Evolutionary conservation across 164 flowering plant species (phyloP).

Genomic region (Cinnamomum chago): DNA sequence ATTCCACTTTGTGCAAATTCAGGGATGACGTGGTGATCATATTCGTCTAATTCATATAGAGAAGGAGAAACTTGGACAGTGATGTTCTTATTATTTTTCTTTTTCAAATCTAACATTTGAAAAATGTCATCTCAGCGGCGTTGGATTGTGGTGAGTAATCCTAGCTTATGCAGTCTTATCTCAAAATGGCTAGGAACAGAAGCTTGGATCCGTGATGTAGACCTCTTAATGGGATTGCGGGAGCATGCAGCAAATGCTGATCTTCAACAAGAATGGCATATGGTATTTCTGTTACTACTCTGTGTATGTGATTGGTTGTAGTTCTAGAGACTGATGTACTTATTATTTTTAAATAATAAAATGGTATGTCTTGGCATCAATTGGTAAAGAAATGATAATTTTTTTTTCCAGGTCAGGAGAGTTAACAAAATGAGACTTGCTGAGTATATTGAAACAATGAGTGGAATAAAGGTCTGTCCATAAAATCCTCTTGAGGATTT

Average conservation of each 20-base stretch:
- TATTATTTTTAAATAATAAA: no score
- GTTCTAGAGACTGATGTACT: no score
- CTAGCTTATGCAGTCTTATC: constrained; percentile 43
- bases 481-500: neutral
- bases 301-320: neutral
- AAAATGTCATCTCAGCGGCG: constrained; percentile 42
- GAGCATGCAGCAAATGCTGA: constrained; percentile 36
- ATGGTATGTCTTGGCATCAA: neutral
- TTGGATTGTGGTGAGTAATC: constrained; percentile 65
- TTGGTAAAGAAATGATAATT: neutral
- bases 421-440: constrained; percentile 53
- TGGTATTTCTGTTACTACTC: constrained; percentile 25
- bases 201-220: constrained; percentile 49
- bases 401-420: constrained; percentile 31
- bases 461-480: constrained; percentile 40
- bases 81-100: neutral
- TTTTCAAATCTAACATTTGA: constrained; percentile 8
- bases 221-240: constrained; percentile 40
- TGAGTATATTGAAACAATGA: constrained; percentile 48
- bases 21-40: neutral
- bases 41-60: neutral
- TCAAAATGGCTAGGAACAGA: constrained; percentile 60
- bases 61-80: neutral
- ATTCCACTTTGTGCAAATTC: neutral
- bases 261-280: constrained; percentile 44